Evolutionary conservation across 2,329 filamentous ascomycete species (phyloP).

Genomic region (Emydomyces testavorans): DNA sequence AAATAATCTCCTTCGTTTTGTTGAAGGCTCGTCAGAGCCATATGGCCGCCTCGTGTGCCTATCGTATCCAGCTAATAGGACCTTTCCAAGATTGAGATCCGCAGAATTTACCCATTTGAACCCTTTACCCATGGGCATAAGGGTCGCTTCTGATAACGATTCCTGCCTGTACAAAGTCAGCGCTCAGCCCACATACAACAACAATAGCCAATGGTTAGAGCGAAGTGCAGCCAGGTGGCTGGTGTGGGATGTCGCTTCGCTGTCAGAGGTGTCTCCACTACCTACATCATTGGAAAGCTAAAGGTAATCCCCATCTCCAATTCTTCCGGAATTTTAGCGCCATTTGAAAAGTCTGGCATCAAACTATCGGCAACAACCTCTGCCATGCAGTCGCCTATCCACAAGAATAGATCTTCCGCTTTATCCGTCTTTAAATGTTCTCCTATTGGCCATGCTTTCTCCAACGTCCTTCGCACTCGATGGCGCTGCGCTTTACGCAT

Average conservation of each 20-base stretch:
- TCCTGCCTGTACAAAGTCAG: slow-evolving; percentile 34
- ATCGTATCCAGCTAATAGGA: slow-evolving; percentile 44
- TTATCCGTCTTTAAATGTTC: slow-evolving; percentile 52
- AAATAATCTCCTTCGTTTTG: slow-evolving; percentile 36
- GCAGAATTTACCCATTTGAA: slow-evolving; percentile 42
- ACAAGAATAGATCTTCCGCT: slow-evolving; percentile 63
- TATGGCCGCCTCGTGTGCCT: slow-evolving; percentile 37
- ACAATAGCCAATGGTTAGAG: background rate
- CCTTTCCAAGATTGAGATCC: slow-evolving; percentile 44
- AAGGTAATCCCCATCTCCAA: slow-evolving; percentile 41
- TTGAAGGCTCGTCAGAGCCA: slow-evolving; percentile 31
- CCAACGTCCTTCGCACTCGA: slow-evolving; percentile 37
- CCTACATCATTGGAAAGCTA: slow-evolving; percentile 42
- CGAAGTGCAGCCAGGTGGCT: too few species aligned
- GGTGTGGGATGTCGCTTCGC: too few species aligned
- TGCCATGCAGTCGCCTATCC: slow-evolving; percentile 68
- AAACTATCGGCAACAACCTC: slow-evolving; percentile 52
- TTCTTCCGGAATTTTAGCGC: slow-evolving; percentile 31
- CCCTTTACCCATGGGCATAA: slow-evolving; percentile 49
- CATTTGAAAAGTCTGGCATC: slow-evolving; percentile 30
- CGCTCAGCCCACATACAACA: background rate
- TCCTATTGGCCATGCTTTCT: slow-evolving; percentile 44
- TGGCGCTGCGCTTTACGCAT: slow-evolving; percentile 39
- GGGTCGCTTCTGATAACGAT: slow-evolving; percentile 42
- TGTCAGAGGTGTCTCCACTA: slow-evolving; percentile 4